These are phyloP conservation scores for Odontarrhena argentea DNA, from an alignment of 345 rosid genomes.

Conservation along the genomic window DNA sequence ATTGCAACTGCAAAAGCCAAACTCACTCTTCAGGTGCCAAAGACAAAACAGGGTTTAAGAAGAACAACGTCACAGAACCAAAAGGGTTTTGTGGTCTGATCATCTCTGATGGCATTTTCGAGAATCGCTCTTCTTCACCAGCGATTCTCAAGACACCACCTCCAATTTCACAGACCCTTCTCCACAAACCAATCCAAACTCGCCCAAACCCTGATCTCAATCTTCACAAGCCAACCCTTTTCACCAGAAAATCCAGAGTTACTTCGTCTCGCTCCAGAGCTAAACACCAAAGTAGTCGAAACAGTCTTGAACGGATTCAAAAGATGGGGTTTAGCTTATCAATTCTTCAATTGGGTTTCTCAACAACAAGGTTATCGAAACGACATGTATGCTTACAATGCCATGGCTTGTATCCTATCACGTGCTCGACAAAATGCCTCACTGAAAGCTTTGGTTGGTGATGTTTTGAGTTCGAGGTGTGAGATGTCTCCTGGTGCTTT, in stretches of 20 bases:
- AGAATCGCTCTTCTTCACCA: slow-evolving; percentile 37
- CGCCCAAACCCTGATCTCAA: slow-evolving; percentile 48
- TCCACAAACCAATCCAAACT: slow-evolving; percentile 38
- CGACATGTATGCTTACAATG: slow-evolving; percentile 70
- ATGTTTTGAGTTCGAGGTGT: slow-evolving; percentile 57
- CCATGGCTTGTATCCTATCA: slow-evolving; percentile 86
- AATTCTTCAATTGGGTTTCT: slow-evolving; percentile 74
- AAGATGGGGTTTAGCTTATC: slow-evolving; percentile 59
- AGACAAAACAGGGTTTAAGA: slow-evolving; percentile 9
- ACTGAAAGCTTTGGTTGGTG: slow-evolving; percentile 52
- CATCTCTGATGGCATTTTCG: slow-evolving; percentile 36
- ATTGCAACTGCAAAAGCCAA: background rate
- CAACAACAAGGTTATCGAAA: slow-evolving; percentile 61
- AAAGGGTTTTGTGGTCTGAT: slow-evolving; percentile 31
- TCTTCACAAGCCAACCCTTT: slow-evolving; percentile 60
- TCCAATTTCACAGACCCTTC: slow-evolving; percentile 37
- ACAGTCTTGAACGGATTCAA: slow-evolving; percentile 53
- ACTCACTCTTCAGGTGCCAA: slow-evolving; percentile 23
- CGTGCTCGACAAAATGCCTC: slow-evolving; percentile 89
- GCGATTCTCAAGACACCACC: slow-evolving; percentile 35
- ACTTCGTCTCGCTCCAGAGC: slow-evolving; percentile 51
- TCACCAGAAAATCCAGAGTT: slow-evolving; percentile 53
- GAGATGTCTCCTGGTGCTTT: slow-evolving; percentile 74
- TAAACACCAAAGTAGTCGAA: slow-evolving; percentile 66
- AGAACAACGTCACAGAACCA: background rate